These are phyloP conservation scores for Suillus paluster DNA, from an alignment of 768 basidiomycete genomes.

Conservation along the genomic window DNA sequence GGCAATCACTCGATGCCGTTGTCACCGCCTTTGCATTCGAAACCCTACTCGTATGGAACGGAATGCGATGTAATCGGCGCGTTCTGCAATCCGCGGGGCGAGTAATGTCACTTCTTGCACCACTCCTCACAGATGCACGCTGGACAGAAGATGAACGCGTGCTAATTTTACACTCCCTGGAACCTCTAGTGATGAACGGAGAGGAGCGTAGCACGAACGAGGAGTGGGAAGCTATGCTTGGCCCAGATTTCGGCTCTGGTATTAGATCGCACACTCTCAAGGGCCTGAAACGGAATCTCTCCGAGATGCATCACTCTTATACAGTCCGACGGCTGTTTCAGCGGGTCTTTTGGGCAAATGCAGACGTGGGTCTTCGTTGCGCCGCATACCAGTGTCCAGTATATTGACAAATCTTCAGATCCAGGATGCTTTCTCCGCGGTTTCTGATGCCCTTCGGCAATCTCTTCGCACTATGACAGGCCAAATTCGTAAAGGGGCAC, in stretches of 20 bases:
- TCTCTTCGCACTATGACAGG: conserved; percentile 44
- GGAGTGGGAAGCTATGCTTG: conserved; percentile 53
- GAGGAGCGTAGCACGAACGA: conserved; percentile 31
- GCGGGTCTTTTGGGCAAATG: conserved; percentile 64
- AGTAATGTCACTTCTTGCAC: conserved; percentile 47
- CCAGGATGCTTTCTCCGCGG: conserved; percentile 47
- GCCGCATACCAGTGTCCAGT: neutral
- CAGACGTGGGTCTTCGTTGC: conserved; percentile 56
- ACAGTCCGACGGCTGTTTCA: conserved; percentile 49
- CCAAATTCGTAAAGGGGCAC: conserved; percentile 24
- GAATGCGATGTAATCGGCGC: conserved; percentile 59
- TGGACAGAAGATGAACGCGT: conserved; percentile 71
- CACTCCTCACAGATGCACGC: conserved; percentile 41
- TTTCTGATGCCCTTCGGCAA: conserved; percentile 41
- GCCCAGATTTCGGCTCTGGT: conserved; percentile 55
- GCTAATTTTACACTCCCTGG: conserved; percentile 65
- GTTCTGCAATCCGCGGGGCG: conserved; percentile 69
- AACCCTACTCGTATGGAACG: conserved; percentile 65
- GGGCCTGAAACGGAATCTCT: conserved; percentile 28
- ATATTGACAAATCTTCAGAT: conserved; percentile 43
- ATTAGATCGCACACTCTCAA: conserved; percentile 61
- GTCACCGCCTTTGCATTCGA: conserved; percentile 73
- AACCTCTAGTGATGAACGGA: conserved; percentile 58
- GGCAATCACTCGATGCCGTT: conserved; percentile 71
- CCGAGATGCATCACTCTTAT: conserved; percentile 12